Evolutionary conservation across 345 rosid genomes (phyloP), one percentile per base, ranked within the genome.

Genomic region (Syzygium aqueum): DNA sequence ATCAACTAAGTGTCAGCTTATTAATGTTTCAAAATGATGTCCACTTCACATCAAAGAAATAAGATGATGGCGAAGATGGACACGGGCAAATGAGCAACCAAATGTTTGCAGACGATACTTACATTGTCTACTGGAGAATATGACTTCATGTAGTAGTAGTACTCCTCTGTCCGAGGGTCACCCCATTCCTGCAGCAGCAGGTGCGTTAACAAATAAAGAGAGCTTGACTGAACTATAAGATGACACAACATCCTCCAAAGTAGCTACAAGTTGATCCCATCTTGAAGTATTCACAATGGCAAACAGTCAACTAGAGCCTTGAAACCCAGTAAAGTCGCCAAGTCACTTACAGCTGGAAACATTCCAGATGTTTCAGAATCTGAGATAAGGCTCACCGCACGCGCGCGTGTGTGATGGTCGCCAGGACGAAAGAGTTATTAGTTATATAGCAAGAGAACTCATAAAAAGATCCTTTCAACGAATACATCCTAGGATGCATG

Each of bases 101-200:
- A 59, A 77, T 83, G 46, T 54, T 43, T 27, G 53, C 13, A 9
- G 33, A 73, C 51, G 85, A 19, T 51, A 85, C 94, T 91, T 86
- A 94, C 99, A 91, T 96, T 96, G 89, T 96, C 99, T 54, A 97
- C 97, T 56, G 99, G 99, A 28, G 99, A 96, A 90, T 97, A 97
- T 43, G 99, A 93, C 92, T 96, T 97, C 97, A 97, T 95, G 88
- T 96, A 97, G 89, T 46, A 90, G 93, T 96, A 96, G 91, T 89
- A 97, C 84, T 96, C 97, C 91, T 95, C 96, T 90, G 93, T 93
- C 84, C 99, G 94, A 40, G 99, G 99, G 88, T 97, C 99, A 88
- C 98, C 98, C 99, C 99, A 97, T 91, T 97, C 98, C 99, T 97
- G 90, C 91, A 92, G 88, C 63, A 56, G 6, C 37, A 51, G 23